Percentiles rank a stretch among this genome's conserved stretches.
Conservation (phyloP, 2,329 filamentous ascomycete species). For the Proliferodiscus dingleyae region DNA sequence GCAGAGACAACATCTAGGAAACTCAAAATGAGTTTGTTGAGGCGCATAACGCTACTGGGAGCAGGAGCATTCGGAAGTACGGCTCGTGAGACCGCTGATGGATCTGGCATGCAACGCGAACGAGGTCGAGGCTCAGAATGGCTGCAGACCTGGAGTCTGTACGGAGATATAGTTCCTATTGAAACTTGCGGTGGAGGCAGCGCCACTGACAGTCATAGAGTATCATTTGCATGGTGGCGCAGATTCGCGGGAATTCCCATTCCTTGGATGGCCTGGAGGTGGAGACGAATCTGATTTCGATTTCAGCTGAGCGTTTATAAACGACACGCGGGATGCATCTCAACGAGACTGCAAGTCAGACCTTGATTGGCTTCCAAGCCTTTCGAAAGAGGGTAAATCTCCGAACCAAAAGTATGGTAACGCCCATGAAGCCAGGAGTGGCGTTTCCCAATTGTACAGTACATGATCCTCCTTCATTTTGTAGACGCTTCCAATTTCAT, state of each 20-base stretch:
- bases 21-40: background rate
- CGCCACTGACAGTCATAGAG: background rate
- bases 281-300: background rate
- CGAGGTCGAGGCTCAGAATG: background rate
- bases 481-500: too few species aligned
- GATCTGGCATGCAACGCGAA: background rate
- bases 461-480: too few species aligned
- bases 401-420: too few species aligned
- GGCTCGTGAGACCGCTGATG: background rate
- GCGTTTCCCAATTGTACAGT: too few species aligned
- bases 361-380: background rate
- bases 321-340: background rate
- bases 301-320: background rate
- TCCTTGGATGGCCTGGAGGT: background rate
- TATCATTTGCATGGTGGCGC: too few species aligned
- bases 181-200: background rate
- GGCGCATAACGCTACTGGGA: background rate
- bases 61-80: too few species aligned
- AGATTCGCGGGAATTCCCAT: background rate
- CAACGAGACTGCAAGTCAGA: background rate
- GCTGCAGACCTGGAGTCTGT: background rate
- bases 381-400: too few species aligned
- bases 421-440: too few species aligned
- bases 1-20: background rate
- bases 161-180: background rate